Base-by-base conservation (phyloP, 768 basidiomycete species). In the Naganishia onofrii region DNA sequence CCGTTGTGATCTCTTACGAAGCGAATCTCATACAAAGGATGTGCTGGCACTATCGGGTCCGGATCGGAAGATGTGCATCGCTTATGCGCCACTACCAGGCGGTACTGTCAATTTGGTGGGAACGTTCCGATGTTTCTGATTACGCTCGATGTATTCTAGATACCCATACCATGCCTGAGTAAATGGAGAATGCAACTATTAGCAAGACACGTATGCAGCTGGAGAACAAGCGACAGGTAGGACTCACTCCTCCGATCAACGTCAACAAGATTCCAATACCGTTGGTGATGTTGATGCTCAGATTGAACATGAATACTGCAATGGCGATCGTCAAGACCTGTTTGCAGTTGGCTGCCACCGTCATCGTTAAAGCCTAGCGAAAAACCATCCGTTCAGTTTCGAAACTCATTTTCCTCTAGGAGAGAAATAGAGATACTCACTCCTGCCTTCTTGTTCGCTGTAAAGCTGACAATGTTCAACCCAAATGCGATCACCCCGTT, bases 381-480 rank as follows among this genome's bases (percentile, higher is more conserved):
- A 34, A 26, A 51, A n/a, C n/a, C 42, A 42, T 4, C 7, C 19
- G 48, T 3, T 26, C n/a, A 51, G 23, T 51, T 51, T 23, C 2
- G 21, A 3, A 1, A n/a, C 3, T 12, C 34, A 53, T 21, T 19
- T 10, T n/a, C 21, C 3, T 19, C 23, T 15, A 32, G 13, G 17
- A n/a, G 28, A 60, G 19, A 7, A 23, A 52, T 13, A 83, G 67
- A 90, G 89, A n/a, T 7, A 68, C 70, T 67, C 36, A 71, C 88
- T 1, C 93, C 93, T 0, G 92, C 88, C 77, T 90, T 88, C 81
- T 89, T 89, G 82, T 98, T 99, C n/a, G 96, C 91, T 48, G 90
- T 91, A 77, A 99, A 96, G 78, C 90, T 91, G 68, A 96, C 91
- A 2, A 97, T 87, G 75, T 98, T 99, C 64, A 99, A 83, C 17